Percentiles rank a stretch among this genome's conserved stretches.
Evolutionary conservation across 148 eudicot species (phyloP).

Genomic region (Rhododendron williamsianum): DNA sequence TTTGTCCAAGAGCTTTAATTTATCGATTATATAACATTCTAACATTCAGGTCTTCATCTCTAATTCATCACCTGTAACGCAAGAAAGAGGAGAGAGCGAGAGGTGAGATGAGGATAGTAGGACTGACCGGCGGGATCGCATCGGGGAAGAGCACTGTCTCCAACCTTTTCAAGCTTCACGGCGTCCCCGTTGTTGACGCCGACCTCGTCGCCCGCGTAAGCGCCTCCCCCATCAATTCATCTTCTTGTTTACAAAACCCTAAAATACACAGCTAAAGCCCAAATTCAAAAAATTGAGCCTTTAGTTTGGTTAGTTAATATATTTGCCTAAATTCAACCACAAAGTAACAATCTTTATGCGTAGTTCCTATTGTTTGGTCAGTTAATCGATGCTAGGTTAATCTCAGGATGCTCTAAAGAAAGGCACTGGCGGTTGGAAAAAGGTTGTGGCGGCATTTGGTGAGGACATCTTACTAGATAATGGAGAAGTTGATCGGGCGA

Average conservation of each 20-base stretch:
- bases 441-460: conserved; percentile 84
- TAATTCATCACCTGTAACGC: too few species aligned
- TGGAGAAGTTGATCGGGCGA: conserved; percentile 90
- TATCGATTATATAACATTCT: too few species aligned
- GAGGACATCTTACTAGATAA: conserved; percentile 57
- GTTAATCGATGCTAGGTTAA: background rate
- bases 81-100: too few species aligned
- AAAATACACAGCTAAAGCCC: background rate
- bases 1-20: too few species aligned
- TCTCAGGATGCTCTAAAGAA: conserved; percentile 83
- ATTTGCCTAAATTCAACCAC: too few species aligned
- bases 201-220: conserved; percentile 85
- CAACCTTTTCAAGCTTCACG: conserved; percentile 68
- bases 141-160: conserved; percentile 93
- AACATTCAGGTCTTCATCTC: too few species aligned
- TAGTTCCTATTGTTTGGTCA: background rate
- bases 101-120: conserved; percentile 66
- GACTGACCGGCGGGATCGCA: conserved; percentile 87
- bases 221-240: background rate
- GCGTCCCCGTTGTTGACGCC: conserved; percentile 82
- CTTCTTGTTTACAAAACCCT: background rate
- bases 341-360: too few species aligned
- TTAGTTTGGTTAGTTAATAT: too few species aligned
- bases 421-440: conserved; percentile 90
- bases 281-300: background rate